These are phyloP conservation scores for Hamamelis virginiana DNA, from an alignment of 164 flowering plant species.

Conservation along the genomic window DNA sequence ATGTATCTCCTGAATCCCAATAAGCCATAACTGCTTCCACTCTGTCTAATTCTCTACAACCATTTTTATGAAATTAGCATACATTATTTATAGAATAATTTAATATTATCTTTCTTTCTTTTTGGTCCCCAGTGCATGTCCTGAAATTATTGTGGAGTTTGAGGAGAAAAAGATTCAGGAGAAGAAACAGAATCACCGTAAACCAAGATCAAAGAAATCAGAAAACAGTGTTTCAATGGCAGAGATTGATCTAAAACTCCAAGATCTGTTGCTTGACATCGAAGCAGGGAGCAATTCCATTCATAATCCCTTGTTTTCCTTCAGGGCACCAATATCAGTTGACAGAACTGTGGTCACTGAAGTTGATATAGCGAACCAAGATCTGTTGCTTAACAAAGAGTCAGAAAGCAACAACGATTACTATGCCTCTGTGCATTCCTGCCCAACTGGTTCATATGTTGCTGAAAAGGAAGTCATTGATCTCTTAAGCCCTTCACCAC, in stretches of 20 bases:
- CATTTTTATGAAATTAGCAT: too few species aligned
- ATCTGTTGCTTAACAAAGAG: not conserved
- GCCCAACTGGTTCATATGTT: not conserved
- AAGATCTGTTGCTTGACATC: constrained; percentile 50
- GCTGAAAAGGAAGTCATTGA: constrained; percentile 49
- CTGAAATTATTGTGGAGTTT: constrained; percentile 79
- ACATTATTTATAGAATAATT: too few species aligned
- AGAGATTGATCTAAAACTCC: constrained; percentile 55
- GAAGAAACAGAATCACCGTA: constrained; percentile 46
- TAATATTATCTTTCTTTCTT: too few species aligned
- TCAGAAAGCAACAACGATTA: not conserved
- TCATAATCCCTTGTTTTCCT: not conserved
- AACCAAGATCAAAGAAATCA: constrained; percentile 45
- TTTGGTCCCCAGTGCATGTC: constrained; percentile 66
- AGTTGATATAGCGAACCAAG: constrained; percentile 6
- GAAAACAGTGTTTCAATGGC: constrained; percentile 23
- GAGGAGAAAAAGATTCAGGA: constrained; percentile 45
- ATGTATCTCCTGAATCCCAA: too few species aligned
- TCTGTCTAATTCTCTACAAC: too few species aligned
- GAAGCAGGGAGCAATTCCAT: constrained; percentile 31
- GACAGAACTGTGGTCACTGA: not conserved
- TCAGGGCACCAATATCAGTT: constrained; percentile 4
- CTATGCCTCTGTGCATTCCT: not conserved
- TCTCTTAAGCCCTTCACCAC: constrained; percentile 73
- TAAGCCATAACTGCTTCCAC: too few species aligned